Evolutionary conservation across 2,329 filamentous ascomycete species (phyloP).

Genomic region (Aspergillus glaucus): DNA sequence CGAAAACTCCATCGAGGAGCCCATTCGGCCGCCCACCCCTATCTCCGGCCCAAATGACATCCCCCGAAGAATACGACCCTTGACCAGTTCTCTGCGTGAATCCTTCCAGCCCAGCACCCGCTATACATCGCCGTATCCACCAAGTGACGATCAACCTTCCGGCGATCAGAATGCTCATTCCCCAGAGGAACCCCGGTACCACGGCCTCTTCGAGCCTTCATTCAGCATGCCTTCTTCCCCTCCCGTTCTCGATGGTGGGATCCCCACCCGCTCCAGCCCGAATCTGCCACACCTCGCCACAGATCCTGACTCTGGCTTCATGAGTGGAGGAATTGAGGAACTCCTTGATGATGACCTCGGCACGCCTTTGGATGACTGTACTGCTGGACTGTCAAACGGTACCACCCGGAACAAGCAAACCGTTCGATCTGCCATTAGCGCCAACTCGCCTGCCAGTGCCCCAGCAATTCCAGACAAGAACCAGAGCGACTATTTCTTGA

Average conservation of each 20-base stretch:
- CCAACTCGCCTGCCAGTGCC: constrained; percentile 21
- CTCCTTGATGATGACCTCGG: constrained; percentile 56
- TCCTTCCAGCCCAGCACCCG: constrained; percentile 47
- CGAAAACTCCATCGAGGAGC: constrained; percentile 35
- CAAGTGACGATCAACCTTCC: constrained; percentile 28
- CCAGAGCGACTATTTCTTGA: constrained; percentile 13
- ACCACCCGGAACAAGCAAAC: constrained; percentile 14
- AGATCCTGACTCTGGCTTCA: constrained; percentile 69
- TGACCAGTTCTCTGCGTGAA: constrained; percentile 54
- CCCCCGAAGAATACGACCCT: constrained; percentile 25
- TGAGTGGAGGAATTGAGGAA: constrained; percentile 70
- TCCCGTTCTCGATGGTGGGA: constrained; percentile 62
- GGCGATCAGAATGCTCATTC: constrained; percentile 45
- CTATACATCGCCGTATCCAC: constrained; percentile 38
- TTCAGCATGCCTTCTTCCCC: constrained; percentile 85
- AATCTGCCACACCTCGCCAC: constrained; percentile 56
- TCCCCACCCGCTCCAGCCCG: constrained; percentile 72
- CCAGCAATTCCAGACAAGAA: constrained; percentile 13
- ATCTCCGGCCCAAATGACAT: constrained; percentile 30
- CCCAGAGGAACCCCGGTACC: constrained; percentile 46
- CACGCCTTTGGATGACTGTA: constrained; percentile 21
- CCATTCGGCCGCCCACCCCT: constrained; percentile 43
- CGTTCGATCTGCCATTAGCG: constrained; percentile 18
- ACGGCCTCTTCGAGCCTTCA: constrained; percentile 58
- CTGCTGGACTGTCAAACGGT: constrained; percentile 14